These are phyloP conservation scores for Crithidia sp. DNA, from an alignment of 208 protist genomes.

Conservation along the genomic window DNA sequence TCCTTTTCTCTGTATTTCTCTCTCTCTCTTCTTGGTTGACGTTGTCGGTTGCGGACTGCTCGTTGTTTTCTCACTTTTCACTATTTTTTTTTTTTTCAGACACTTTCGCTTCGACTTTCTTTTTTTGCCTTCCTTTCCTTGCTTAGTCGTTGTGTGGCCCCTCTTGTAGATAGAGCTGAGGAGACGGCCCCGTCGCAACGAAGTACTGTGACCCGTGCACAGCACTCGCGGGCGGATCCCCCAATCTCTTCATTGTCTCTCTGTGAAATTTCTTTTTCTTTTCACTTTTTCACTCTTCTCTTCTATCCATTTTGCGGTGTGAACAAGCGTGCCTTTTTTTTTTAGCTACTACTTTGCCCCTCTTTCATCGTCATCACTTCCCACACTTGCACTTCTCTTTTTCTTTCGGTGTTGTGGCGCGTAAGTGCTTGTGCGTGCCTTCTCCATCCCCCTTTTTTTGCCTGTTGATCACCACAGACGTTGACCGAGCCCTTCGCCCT, in stretches of 20 bases:
- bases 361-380: not conserved
- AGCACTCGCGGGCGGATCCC: not conserved
- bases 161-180: not conserved
- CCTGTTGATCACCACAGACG: too few species aligned
- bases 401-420: not conserved
- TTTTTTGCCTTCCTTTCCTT: not conserved
- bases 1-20: not conserved
- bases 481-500: too few species aligned
- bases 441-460: too few species aligned
- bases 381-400: not conserved
- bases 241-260: not conserved
- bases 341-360: too few species aligned
- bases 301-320: not conserved
- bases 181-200: not conserved
- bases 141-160: not conserved
- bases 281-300: not conserved
- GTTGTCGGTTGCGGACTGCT: not conserved
- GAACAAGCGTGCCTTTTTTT: not conserved
- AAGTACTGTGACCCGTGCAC: not conserved
- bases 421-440: not conserved
- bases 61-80: not conserved
- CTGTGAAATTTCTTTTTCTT: constrained; percentile 21
- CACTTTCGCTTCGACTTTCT: not conserved
- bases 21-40: not conserved
- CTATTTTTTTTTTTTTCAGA: not conserved